Base-by-base conservation (phyloP, 1,139 yeast genomes). In the Lodderomyces orthopsilosis region DNA sequence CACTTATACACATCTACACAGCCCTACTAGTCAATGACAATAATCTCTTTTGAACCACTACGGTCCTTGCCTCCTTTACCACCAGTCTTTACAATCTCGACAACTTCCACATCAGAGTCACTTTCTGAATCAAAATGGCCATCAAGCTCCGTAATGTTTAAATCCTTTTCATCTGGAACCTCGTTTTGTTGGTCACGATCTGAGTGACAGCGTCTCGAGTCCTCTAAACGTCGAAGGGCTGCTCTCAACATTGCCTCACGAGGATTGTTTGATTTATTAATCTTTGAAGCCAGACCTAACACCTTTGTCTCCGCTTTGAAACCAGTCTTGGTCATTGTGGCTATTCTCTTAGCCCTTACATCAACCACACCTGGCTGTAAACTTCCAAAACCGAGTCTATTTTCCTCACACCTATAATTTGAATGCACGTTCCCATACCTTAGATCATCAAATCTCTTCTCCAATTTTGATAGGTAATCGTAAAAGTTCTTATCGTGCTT, bases 401-500 rank as follows among this genome's bases (percentile, higher is more conserved):
- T 66, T 40, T 86, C 90, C 35, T 71, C 71, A 59, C 88, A 70
- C 7, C 66, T 53, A 48, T 72, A 72, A 4, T 58, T 57, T 14
- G 45, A 35, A 19, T 5, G 21, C 3, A 12, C 21, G 12, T 50
- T 47, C 7, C 51, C 46, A 24, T 70, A 66, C 56, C 79, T 78
- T 28, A 82, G 61, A 18, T 70, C 72, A 55, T 82, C 81, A 57
- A 77, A 84, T 47, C 85, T 77, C 1, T 64, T 67, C 47, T 75
- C 77, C 43, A 87, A 67, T 46, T 77, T 79, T 44, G 85, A 91
- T 53, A 89, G 61, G 43, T 75, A 75, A 42, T 67, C 68, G 57
- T 88, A 88, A 58, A 93, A 93, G 48, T 65, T 66, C 15, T 68
- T 77, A 63, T 93, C 85, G 58, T 93, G 98, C 0, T 95, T 85